Conservation (phyloP, 257 asterid genomes). For the Leonotis leonurus region DNA sequence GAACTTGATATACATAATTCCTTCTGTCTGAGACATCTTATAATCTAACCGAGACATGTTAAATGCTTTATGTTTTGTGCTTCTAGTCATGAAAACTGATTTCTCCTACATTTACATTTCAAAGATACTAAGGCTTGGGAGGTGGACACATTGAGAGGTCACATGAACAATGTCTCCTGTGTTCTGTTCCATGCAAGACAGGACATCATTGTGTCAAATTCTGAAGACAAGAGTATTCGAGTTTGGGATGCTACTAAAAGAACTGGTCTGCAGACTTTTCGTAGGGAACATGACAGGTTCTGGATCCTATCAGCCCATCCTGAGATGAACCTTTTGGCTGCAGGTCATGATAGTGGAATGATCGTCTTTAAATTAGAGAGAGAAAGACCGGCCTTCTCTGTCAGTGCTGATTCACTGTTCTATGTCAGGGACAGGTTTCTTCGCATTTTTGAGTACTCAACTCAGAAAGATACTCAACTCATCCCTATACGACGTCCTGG, state of each 20-base stretch:
- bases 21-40: slow-evolving; percentile 1
- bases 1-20: neutral
- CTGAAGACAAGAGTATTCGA: slow-evolving; percentile 95
- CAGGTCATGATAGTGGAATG: slow-evolving; percentile 99
- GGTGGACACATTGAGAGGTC: slow-evolving; percentile 97
- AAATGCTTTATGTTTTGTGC: neutral
- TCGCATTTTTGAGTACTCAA: slow-evolving; percentile 77
- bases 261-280: slow-evolving; percentile 89
- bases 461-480: slow-evolving; percentile 81
- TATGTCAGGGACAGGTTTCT: slow-evolving; percentile 84
- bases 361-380: slow-evolving; percentile 90
- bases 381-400: slow-evolving; percentile 92
- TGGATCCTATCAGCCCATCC: slow-evolving; percentile 97
- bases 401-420: slow-evolving; percentile 66
- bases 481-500: slow-evolving; percentile 91
- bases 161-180: slow-evolving; percentile 94
- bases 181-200: slow-evolving; percentile 84
- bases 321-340: slow-evolving; percentile 97
- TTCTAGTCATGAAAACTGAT: slow-evolving; percentile 6
- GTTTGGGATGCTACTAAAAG: slow-evolving; percentile 99
- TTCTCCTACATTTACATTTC: slow-evolving; percentile 3
- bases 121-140: slow-evolving; percentile 99
- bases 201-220: slow-evolving; percentile 88
- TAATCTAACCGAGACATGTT: neutral
- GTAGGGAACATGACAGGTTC: slow-evolving; percentile 95